Evolutionary conservation across 257 asterid genomes (phyloP), one percentile per base, ranked within the genome.

Genomic region (Linderniella brevidens): DNA sequence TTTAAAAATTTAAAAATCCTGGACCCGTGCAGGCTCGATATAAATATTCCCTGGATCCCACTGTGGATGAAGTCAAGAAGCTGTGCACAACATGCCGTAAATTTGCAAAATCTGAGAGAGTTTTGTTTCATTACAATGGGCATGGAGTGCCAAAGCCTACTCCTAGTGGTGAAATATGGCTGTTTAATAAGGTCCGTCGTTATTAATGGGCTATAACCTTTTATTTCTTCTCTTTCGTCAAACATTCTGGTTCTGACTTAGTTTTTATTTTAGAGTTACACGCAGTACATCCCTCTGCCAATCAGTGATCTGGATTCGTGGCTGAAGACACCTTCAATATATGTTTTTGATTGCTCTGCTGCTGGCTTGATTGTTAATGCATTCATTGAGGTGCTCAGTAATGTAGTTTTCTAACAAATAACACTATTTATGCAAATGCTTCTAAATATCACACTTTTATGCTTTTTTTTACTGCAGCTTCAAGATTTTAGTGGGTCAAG

Each of bases 81-180:
- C 77, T 85, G 43, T 90, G 94, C 69, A 75, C 92, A 17, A 75
- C 88, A 44, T 90, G 94, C 66, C 99, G 96, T 49, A 85, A 90
- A 61, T 69, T 69, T 77, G 99, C 94, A 8, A 90, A 90, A 66
- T 70, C 94, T 48, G 99, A 90, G 76, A 78, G 99, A 74, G 99
- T 90, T 58, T 73, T 90, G 47, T 85, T 77, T 70, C 99, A 90
- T 67, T 90, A 85, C 63, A 90, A 90, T 68, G 99, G 99, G 20
- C 99, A 90, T 70, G 99, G 99, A 53, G 99, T 90, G 60, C 99
- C 99, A 43, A 85, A 85, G 77, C 99, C 99, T 45, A 81, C 99
- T 15, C 77, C 86, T 11, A 90, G 67, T 62, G 99, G 99, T 60
- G 96, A 90, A 85, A 85, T 74, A 53, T 90, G 99, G 96, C 80